phyloP scores from a whole-genome alignment of 345 rosid species.

The Reutealis trisperma region DNA sequence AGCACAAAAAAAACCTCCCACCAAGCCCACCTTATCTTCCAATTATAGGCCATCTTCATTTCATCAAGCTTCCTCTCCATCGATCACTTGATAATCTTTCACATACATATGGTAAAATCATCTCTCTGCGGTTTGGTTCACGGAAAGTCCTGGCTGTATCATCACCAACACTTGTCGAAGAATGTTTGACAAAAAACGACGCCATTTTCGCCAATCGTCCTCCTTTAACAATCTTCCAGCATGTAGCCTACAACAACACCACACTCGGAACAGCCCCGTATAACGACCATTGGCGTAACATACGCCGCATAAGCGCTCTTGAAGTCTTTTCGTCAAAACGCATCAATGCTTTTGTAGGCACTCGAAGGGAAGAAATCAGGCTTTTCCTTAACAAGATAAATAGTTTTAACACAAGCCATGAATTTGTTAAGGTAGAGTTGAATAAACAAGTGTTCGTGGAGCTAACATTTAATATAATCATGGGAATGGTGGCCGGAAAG shows the following conservation, averaged over 20 bases:
- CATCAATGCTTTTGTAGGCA: slow-evolving; percentile 16
- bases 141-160: background rate
- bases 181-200: background rate
- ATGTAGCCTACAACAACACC: slow-evolving; percentile 31
- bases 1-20: background rate
- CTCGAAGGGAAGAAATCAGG: slow-evolving; percentile 38
- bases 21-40: slow-evolving; percentile 2
- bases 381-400: background rate
- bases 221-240: background rate
- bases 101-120: background rate
- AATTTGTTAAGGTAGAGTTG: slow-evolving; percentile 1
- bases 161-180: background rate
- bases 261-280: slow-evolving; percentile 26
- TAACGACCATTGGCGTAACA: slow-evolving; percentile 48
- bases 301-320: slow-evolving; percentile 37
- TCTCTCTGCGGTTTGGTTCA: background rate
- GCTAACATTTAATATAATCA: background rate
- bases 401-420: background rate
- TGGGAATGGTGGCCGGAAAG: slow-evolving; percentile 26
- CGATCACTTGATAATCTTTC: background rate
- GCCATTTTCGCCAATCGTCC: slow-evolving; percentile 22
- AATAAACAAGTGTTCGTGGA: background rate
- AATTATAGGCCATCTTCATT: slow-evolving; percentile 7
- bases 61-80: too few species aligned
- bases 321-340: slow-evolving; percentile 40